Evolutionary conservation across 2,329 filamentous ascomycete genomes (phyloP), one percentile per base, ranked within the genome.

Genomic region (Fusarium brevicatenulatum): DNA sequence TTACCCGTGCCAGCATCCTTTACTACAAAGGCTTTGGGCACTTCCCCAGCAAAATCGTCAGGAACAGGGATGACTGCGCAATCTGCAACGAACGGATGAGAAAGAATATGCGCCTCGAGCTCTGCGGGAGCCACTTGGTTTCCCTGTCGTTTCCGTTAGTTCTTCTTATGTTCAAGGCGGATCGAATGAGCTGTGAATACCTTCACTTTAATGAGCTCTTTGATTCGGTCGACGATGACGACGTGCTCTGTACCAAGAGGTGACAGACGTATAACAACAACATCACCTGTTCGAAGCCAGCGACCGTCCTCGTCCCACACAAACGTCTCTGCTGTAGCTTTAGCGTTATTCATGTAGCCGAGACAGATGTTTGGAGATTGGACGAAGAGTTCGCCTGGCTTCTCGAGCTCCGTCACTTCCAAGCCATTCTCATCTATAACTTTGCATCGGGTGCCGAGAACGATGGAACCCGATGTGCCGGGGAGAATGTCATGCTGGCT

Each of bases 171-270:
- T 2, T 9, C 1, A 49, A 32, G 2, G 5, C 4, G 21, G 4
- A n/a, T 13, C 1, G 0, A 5, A 10, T 7, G 1, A 4, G 5
- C 16, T 19, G 1, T 5, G 4, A 2, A 23, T 23, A 50, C 47
- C 47, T 50, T 50, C 0, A 34, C 30, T 50, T 50, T 50, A 8
- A 50, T 50, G 4, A 50, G 47, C 6, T 50, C 47, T 8, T 34
- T 50, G 6, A 50, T 50, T 34, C 47, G 16, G 30, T 50, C 47
- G 16, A 50, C 47, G 8, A 50, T 34, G 6, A 23, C 47, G 5
- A 50, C 5, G 11, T 50, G 47, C n/a, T 50, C 47, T 19, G n/a
- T 15, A 5, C 47, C 30, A 19, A 50, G 47, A 10, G 47, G 47
- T 7, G 47, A 50, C 7, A 32, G 47, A 5, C 47, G 30, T 23